Percentiles rank a stretch among this genome's conserved stretches.
Evolutionary conservation across 768 basidiomycete genomes (phyloP).

Genomic region (Lyophyllum decastes): DNA sequence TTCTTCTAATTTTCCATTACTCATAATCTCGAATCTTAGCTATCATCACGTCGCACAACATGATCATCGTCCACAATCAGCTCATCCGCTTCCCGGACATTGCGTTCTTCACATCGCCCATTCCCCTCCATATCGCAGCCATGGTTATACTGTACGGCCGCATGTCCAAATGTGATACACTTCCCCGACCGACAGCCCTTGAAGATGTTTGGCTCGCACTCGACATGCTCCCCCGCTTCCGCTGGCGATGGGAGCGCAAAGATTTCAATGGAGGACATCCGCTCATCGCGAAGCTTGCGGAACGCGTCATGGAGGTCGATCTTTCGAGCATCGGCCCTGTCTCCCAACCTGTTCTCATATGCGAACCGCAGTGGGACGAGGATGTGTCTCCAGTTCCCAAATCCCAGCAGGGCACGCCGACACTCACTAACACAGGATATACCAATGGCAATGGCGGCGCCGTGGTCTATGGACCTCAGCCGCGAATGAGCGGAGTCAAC

Average conservation of each 20-base stretch:
- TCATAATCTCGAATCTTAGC: conserved; percentile 40
- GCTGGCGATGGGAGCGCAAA: conserved; percentile 91
- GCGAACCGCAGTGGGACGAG: conserved; percentile 60
- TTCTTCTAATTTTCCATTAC: not conserved
- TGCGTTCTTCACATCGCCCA: conserved; percentile 87
- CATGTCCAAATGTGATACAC: conserved; percentile 74
- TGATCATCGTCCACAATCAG: conserved; percentile 81
- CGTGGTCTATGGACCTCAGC: conserved; percentile 34
- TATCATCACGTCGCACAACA: conserved; percentile 85
- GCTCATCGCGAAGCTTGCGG: conserved; percentile 80
- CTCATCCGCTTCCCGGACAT: conserved; percentile 85
- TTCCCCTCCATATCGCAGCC: conserved; percentile 85
- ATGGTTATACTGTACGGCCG: conserved; percentile 91
- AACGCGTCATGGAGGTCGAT: conserved; percentile 75
- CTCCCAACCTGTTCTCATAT: conserved; percentile 44
- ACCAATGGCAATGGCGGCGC: conserved; percentile 18
- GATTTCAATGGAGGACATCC: conserved; percentile 80
- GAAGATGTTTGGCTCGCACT: conserved; percentile 88
- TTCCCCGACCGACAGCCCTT: conserved; percentile 64
- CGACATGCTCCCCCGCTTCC: conserved; percentile 85
- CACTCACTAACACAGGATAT: conserved; percentile 33
- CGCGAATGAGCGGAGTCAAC: conserved; percentile 37
- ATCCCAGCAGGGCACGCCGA: conserved; percentile 46
- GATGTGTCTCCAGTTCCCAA: conserved; percentile 36
- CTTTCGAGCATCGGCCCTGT: conserved; percentile 59